A percentile compares a stretch with the other conserved stretches of the same genome.
phyloP scores from a whole-genome alignment of 2,329 filamentous ascomycete genomes.

The Aureobasidium zeae region DNA sequence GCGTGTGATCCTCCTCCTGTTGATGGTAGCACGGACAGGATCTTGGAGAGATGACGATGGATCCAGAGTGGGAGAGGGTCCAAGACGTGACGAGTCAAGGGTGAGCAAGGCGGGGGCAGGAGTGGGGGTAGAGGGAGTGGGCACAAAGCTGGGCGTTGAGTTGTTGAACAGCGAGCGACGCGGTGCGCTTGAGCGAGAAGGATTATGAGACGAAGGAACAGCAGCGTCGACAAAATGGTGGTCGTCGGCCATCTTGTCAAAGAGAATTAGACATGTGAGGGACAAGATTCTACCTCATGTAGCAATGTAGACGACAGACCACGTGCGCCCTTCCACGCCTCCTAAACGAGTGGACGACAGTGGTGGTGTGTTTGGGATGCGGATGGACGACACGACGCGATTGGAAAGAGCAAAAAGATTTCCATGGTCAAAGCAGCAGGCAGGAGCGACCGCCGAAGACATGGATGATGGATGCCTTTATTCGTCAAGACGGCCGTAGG shows the following conservation, averaged over 20 bases:
- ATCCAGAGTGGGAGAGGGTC: slow-evolving; percentile 8
- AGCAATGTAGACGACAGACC: not conserved
- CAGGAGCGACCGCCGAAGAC: no score
- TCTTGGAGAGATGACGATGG: slow-evolving; percentile 18
- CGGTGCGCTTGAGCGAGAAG: not conserved
- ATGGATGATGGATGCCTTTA: no score
- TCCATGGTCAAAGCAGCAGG: no score
- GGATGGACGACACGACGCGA: no score
- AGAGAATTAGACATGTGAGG: not conserved
- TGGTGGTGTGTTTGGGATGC: no score
- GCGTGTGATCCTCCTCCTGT: slow-evolving; percentile 29
- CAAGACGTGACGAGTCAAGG: slow-evolving; percentile 5
- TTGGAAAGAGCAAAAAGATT: no score
- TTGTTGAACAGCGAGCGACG: slow-evolving; percentile 12
- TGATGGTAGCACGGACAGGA: slow-evolving; percentile 20
- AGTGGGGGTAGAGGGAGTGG: slow-evolving; percentile 11
- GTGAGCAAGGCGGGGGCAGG: slow-evolving; percentile 13
- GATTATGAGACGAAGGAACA: not conserved
- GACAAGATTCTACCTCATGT: slow-evolving; percentile 12
- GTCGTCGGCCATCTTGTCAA: slow-evolving; percentile 16
- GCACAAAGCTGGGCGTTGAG: slow-evolving; percentile 3
- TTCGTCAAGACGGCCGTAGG: no score
- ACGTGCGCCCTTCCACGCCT: not conserved
- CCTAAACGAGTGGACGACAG: not conserved
- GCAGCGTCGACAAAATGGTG: slow-evolving; percentile 2